A percentile compares a stretch with the other conserved stretches of the same genome.
phyloP scores from a whole-genome alignment of 768 basidiomycete species.

The Russula sp. region DNA sequence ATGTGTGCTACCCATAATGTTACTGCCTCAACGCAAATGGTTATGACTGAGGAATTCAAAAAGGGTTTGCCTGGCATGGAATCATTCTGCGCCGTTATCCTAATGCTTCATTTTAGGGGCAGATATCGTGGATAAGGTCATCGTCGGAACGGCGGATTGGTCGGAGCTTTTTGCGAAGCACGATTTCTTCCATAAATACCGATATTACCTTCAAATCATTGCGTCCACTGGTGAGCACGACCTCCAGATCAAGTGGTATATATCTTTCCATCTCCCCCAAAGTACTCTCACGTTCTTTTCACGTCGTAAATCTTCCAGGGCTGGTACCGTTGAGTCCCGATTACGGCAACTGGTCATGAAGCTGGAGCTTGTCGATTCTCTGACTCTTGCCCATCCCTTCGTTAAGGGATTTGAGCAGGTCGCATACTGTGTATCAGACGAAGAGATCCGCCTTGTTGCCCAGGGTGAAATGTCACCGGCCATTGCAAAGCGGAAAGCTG shows the following conservation, averaged over 20 bases:
- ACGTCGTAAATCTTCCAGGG: conserved; percentile 36
- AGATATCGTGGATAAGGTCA: conserved; percentile 89
- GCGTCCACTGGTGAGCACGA: conserved; percentile 81
- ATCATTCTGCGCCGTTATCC: neutral
- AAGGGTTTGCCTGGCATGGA: conserved; percentile 46
- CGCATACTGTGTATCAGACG: conserved; percentile 74
- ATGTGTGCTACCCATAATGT: conserved; percentile 99
- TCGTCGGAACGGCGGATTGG: conserved; percentile 78
- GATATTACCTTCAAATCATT: conserved; percentile 93
- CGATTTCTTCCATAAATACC: conserved; percentile 96
- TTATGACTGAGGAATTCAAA: conserved; percentile 94
- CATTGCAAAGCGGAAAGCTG: conserved; percentile 63
- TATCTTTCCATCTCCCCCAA: conserved; percentile 4
- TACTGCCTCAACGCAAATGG: conserved; percentile 88
- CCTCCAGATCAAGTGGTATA: conserved; percentile 90
- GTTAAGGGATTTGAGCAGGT: conserved; percentile 89
- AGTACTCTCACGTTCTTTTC: neutral
- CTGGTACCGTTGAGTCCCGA: conserved; percentile 98
- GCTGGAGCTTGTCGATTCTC: conserved; percentile 89
- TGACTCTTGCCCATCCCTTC: conserved; percentile 91
- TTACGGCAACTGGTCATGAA: conserved; percentile 97
- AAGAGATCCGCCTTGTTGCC: conserved; percentile 82
- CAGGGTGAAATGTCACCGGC: conserved; percentile 78
- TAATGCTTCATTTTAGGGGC: conserved; percentile 52
- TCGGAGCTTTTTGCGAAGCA: conserved; percentile 91